Evolutionary conservation across 768 basidiomycete genomes (phyloP).

Genomic region (Pulveroboletus sp.): DNA sequence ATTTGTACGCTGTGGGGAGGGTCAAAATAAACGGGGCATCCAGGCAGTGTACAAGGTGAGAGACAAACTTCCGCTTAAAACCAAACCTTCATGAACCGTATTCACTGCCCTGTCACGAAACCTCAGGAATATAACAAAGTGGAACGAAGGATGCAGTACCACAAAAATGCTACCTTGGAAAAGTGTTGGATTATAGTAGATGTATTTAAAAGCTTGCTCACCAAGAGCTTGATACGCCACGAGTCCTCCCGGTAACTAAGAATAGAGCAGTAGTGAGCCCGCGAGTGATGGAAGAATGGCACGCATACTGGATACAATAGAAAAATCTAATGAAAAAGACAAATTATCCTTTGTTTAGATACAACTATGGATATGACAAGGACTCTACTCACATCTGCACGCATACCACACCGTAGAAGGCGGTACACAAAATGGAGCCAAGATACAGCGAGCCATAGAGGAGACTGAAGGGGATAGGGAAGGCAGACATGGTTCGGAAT

Average conservation of each 20-base stretch:
- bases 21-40: neutral
- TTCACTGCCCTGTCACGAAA: neutral
- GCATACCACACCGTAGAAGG: conserved; percentile 8
- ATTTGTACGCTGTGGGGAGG: conserved; percentile 1
- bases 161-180: conserved; percentile 1
- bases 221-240: conserved; percentile 1
- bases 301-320: conserved; percentile 4
- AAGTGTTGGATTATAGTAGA: neutral
- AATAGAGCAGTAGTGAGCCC: neutral
- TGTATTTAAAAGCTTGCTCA: neutral
- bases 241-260: conserved; percentile 5
- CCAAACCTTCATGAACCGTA: conserved; percentile 5
- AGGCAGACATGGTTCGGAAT: neutral
- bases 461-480: neutral
- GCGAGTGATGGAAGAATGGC: neutral
- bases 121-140: neutral
- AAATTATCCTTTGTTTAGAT: neutral
- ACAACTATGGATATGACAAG: neutral
- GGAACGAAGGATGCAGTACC: neutral
- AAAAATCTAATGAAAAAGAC: neutral
- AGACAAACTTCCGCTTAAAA: conserved; percentile 5
- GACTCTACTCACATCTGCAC: conserved; percentile 3
- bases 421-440: neutral
- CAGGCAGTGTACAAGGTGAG: neutral
- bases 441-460: conserved; percentile 4